Conservation (phyloP, 139 green algal species). For the Microglena sp. region DNA sequence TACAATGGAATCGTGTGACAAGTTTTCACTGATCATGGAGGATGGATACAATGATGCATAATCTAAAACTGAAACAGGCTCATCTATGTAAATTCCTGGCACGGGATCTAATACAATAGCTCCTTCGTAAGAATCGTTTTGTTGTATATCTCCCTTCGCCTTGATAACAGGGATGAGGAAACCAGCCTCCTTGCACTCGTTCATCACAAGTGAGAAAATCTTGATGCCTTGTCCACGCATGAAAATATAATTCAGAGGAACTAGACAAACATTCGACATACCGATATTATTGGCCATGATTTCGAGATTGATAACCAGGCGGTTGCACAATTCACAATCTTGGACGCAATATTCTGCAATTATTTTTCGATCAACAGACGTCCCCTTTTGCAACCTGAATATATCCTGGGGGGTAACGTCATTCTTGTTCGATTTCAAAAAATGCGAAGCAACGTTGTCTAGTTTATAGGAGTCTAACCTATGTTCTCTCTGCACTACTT, state of each 20-base stretch:
- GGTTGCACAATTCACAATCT: constrained; percentile 18
- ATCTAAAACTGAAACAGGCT: constrained; percentile 15
- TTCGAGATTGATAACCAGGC: constrained; percentile 7
- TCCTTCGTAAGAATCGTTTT: constrained; percentile 5
- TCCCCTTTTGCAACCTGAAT: constrained; percentile 14
- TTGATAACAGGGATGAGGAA: constrained; percentile 8
- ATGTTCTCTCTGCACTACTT: constrained; percentile 21
- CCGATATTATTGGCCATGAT: constrained; percentile 18
- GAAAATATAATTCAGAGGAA: constrained; percentile 24
- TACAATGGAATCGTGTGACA: constrained; percentile 15
- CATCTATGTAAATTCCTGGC: constrained; percentile 18
- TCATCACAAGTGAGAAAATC: constrained; percentile 14
- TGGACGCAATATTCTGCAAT: constrained; percentile 23
- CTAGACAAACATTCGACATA: constrained; percentile 16
- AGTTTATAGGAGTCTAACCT: constrained; percentile 21
- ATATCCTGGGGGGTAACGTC: constrained; percentile 19
- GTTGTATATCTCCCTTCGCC: background rate
- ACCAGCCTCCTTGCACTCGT: background rate
- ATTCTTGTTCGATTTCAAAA: constrained; percentile 6
- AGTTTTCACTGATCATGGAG: constrained; percentile 17
- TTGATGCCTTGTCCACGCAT: constrained; percentile 27
- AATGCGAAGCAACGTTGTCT: constrained; percentile 13
- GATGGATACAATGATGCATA: constrained; percentile 22
- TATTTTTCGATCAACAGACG: background rate
- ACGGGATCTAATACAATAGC: constrained; percentile 18